phyloP scores from a whole-genome alignment of 345 rosid species.

The Heritiera fomes region DNA sequence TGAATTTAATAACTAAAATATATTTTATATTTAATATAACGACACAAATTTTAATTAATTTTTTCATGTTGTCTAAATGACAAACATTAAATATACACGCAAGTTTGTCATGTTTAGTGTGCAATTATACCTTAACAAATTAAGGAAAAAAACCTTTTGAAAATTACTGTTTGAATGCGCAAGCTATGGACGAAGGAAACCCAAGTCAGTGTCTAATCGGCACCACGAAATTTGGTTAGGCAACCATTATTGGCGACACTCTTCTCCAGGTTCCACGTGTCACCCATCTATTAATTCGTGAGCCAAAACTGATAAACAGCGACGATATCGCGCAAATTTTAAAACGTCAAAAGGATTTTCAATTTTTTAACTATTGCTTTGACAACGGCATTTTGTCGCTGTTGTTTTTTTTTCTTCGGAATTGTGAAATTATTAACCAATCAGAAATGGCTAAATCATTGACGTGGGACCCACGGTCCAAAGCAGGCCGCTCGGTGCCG shows the following conservation, averaged over 20 bases:
- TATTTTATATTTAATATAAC: too few species aligned
- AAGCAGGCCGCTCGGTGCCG: neutral
- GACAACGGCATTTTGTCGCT: constrained; percentile 1
- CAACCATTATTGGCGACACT: constrained; percentile 24
- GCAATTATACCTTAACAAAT: too few species aligned
- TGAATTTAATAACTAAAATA: too few species aligned
- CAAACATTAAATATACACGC: too few species aligned
- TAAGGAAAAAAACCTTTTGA: too few species aligned
- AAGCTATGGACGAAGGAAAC: too few species aligned
- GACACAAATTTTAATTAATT: too few species aligned
- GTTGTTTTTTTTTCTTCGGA: neutral
- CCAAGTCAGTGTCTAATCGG: neutral
- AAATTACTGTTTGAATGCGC: too few species aligned
- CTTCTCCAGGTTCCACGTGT: constrained; percentile 21
- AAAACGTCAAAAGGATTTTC: too few species aligned
- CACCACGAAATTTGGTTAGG: neutral
- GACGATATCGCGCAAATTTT: neutral
- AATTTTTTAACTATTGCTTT: too few species aligned
- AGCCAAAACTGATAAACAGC: neutral
- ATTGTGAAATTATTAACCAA: constrained; percentile 27
- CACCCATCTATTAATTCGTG: neutral
- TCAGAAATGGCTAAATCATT: constrained; percentile 8
- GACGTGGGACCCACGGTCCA: neutral
- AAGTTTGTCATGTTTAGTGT: too few species aligned
- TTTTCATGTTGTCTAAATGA: too few species aligned